These are phyloP conservation scores for Mycena galericulata DNA, from an alignment of 768 basidiomycete genomes.

Conservation along the genomic window DNA sequence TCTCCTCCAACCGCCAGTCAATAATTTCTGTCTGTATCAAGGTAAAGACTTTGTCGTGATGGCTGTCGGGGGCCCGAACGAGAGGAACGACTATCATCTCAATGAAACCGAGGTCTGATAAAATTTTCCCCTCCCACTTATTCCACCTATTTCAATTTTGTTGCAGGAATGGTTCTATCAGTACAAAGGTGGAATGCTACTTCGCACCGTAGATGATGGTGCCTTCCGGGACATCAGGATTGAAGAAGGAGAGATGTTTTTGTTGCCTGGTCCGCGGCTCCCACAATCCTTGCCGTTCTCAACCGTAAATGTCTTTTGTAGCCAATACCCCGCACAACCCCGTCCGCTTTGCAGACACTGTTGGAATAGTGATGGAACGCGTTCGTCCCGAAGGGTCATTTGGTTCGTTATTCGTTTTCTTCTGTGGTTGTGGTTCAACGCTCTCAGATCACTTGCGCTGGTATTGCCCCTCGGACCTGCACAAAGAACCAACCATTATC, in stretches of 20 bases:
- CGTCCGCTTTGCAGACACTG: slow-evolving; percentile 88
- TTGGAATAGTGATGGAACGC: slow-evolving; percentile 94
- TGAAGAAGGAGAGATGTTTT: slow-evolving; percentile 96
- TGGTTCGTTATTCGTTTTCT: slow-evolving; percentile 60
- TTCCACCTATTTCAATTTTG: background rate
- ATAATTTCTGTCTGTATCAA: slow-evolving; percentile 87
- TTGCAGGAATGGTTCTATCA: slow-evolving; percentile 96
- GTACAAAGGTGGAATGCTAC: slow-evolving; percentile 91
- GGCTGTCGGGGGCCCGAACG: slow-evolving; percentile 97
- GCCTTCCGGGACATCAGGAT: slow-evolving; percentile 88
- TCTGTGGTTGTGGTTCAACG: background rate
- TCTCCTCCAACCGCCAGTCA: slow-evolving; percentile 90
- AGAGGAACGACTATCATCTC: slow-evolving; percentile 92
- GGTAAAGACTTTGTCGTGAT: slow-evolving; percentile 94
- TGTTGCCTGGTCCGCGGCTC: slow-evolving; percentile 79
- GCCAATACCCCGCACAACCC: slow-evolving; percentile 98
- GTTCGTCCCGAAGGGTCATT: slow-evolving; percentile 78
- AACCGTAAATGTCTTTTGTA: slow-evolving; percentile 42
- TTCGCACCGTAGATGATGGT: slow-evolving; percentile 86
- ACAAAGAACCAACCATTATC: slow-evolving; percentile 76
- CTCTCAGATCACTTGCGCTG: slow-evolving; percentile 86
- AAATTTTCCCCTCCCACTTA: background rate
- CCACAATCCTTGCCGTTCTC: background rate
- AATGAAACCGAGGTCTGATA: slow-evolving; percentile 87
- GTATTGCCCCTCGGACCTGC: slow-evolving; percentile 81